A percentile compares a stretch with the other conserved stretches of the same genome.
phyloP scores from a whole-genome alignment of 2,329 filamentous ascomycete species.

The Sarocladiaceae sp. region DNA sequence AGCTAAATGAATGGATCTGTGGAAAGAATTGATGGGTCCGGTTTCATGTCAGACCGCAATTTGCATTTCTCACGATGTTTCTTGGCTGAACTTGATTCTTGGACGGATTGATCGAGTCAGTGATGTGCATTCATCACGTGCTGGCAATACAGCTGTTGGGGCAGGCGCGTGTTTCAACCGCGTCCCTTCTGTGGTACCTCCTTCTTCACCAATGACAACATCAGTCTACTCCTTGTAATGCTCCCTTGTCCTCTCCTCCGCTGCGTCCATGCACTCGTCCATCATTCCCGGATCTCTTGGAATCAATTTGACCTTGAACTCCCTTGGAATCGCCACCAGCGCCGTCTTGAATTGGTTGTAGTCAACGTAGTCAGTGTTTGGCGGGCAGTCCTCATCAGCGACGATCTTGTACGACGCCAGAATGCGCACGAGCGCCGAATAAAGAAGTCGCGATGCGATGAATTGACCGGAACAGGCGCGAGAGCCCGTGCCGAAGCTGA shows the following conservation, averaged over 20 bases:
- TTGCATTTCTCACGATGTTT: not conserved
- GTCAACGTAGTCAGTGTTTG: slow-evolving; percentile 59
- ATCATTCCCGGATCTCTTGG: slow-evolving; percentile 39
- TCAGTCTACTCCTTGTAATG: slow-evolving; percentile 45
- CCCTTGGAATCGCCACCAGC: slow-evolving; percentile 53
- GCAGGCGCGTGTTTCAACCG: not conserved
- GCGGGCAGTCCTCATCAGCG: slow-evolving; percentile 42
- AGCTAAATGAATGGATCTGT: not conserved
- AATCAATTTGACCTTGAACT: slow-evolving; percentile 54
- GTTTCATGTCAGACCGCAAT: not conserved
- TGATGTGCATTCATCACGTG: not conserved
- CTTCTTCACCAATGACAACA: no score
- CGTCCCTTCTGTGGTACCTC: not conserved
- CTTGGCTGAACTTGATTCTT: not conserved
- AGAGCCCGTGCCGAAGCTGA: slow-evolving; percentile 48
- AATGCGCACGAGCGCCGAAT: slow-evolving; percentile 43
- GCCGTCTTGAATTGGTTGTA: slow-evolving; percentile 58
- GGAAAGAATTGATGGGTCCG: not conserved
- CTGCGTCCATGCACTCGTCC: slow-evolving; percentile 35
- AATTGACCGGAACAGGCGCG: slow-evolving; percentile 47
- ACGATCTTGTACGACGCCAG: slow-evolving; percentile 46
- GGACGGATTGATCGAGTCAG: not conserved
- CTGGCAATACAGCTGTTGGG: no score
- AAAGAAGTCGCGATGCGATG: slow-evolving; percentile 46
- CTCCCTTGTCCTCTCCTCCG: slow-evolving; percentile 40